Evolutionary conservation across 176 grass and related monocot species (phyloP), one percentile per base, ranked within the genome.

Genomic region (Ananas comosus): DNA sequence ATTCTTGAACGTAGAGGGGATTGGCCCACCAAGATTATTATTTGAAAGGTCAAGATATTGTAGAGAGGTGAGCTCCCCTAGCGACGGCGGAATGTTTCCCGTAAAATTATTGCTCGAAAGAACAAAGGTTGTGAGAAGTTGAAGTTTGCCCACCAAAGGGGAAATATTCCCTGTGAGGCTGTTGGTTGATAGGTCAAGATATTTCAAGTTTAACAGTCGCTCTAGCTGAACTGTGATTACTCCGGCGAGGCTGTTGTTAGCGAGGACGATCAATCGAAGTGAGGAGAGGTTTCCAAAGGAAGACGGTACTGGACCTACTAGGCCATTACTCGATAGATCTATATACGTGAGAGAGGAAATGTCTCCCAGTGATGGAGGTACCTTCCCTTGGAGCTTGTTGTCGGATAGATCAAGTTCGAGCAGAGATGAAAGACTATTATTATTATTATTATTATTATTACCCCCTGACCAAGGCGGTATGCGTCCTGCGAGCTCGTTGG

Each of bases 41-140:
- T 4, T 11, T 50, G 53, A 61, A 13, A 73, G 11, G 6, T 23
- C n/a, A 69, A 51, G 8, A 69, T 16, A 0, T 49, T 56, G 56
- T 1, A 81, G 58, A 21, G 74, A 78, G 10, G 24, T 2, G 19
- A 82, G 56, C 11, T 83, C 81, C 9, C 59, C 80, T 7, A 90
- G 11, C 25, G 69, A 70, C 54, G 53, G 13, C n/a, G 87, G 83
- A 33, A 86, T 86, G 3, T 5, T 9, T 54, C 83, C 83, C 18
- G 50, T 49, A 10, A 86, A 22, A 9, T 63, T 4, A 23, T 79
- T 91, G 0, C 13, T 0, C 3, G 13, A 9, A 9, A 83, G 14
- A 21, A 3, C 13, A 24, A 91, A 71, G 14, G 1, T 8, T 4
- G 13, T 3, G 11, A 87, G 63, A 0, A 24, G 27, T 3, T 64